Percentiles rank a stretch among this genome's conserved stretches.
phyloP scores from a whole-genome alignment of 202 grass and related monocot species.

The Elaeis oleifera region DNA sequence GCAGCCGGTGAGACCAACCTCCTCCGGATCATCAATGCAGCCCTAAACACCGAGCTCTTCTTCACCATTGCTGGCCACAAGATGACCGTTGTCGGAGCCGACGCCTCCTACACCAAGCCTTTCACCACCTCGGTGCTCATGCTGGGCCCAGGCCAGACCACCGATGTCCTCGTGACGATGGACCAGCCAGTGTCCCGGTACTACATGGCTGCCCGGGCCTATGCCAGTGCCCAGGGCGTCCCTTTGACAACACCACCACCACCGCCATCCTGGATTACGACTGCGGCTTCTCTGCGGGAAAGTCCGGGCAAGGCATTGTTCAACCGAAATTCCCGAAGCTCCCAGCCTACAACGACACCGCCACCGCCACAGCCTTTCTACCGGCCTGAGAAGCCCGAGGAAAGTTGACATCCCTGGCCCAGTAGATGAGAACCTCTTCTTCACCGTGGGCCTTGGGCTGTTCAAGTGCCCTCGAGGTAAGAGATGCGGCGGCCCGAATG shows the following conservation, averaged over 20 bases:
- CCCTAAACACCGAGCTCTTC: conserved; percentile 87
- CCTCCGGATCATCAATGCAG: conserved; percentile 72
- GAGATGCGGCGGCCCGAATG: conserved; percentile 68
- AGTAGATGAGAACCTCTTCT: conserved; percentile 77
- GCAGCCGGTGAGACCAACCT: conserved; percentile 79
- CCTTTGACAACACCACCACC: conserved; percentile 83
- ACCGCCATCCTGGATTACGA: conserved; percentile 71
- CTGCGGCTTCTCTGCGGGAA: background rate
- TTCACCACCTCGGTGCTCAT: conserved; percentile 48
- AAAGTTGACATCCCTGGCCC: conserved; percentile 23
- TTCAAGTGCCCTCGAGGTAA: conserved; percentile 38
- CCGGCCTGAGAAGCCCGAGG: conserved; percentile 37
- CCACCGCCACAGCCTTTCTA: conserved; percentile 38
- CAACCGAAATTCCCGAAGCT: conserved; percentile 37
- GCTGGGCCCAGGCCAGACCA: conserved; percentile 74
- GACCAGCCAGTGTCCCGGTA: conserved; percentile 39
- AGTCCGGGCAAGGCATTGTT: background rate
- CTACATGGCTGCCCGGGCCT: conserved; percentile 60
- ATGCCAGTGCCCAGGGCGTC: conserved; percentile 57
- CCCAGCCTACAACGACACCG: conserved; percentile 74
- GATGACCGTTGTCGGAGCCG: conserved; percentile 74
- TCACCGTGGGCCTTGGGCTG: conserved; percentile 63
- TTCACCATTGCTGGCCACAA: conserved; percentile 58
- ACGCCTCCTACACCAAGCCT: conserved; percentile 82
- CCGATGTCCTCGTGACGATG: conserved; percentile 64